These are phyloP conservation scores for Magnaporthiopsis rhizophila DNA, from an alignment of 2,329 filamentous ascomycete species.

Conservation along the genomic window DNA sequence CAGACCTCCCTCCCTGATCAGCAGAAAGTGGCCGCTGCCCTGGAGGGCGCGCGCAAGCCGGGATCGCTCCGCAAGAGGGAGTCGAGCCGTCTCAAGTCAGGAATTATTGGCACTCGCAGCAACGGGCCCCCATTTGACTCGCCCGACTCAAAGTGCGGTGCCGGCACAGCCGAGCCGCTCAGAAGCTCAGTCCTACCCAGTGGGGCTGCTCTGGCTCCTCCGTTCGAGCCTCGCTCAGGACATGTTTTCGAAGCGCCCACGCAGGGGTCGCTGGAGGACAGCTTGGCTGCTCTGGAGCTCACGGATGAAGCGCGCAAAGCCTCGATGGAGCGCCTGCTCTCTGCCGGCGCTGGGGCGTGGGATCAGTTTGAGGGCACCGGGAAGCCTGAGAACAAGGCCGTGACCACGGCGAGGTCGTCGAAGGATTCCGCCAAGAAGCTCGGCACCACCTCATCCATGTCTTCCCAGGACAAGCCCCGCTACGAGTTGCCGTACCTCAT, in stretches of 20 bases:
- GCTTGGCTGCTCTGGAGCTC: conserved; percentile 1
- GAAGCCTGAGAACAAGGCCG: background rate
- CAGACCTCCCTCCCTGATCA: conserved; percentile 3
- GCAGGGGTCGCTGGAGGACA: conserved; percentile 6
- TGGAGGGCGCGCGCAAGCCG: conserved; percentile 11
- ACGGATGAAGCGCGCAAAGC: conserved; percentile 2
- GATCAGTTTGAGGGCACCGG: conserved; percentile 8
- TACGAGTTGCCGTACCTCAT: conserved; percentile 43
- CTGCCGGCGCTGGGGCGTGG: conserved; percentile 2
- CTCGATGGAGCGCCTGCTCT: conserved; percentile 3
- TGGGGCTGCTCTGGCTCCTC: conserved; percentile 39
- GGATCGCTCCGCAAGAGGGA: conserved; percentile 13
- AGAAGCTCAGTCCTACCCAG: conserved; percentile 33
- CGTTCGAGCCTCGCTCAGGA: conserved; percentile 34
- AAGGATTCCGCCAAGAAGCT: conserved; percentile 5
- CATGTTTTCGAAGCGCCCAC: background rate
- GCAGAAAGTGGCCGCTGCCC: conserved; percentile 3
- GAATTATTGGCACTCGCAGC: conserved; percentile 12
- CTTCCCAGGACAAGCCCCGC: conserved; percentile 10
- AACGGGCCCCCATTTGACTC: conserved; percentile 15
- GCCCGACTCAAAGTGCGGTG: conserved; percentile 22
- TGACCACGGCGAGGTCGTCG: conserved; percentile 6
- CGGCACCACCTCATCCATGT: conserved; percentile 11
- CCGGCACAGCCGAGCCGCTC: conserved; percentile 17
- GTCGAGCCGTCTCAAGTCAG: conserved; percentile 11